Percentiles rank a stretch among this genome's conserved stretches.
Conservation (phyloP, 805 yeast genomes). For the Tetrapisispora nanseiensis region DNA sequence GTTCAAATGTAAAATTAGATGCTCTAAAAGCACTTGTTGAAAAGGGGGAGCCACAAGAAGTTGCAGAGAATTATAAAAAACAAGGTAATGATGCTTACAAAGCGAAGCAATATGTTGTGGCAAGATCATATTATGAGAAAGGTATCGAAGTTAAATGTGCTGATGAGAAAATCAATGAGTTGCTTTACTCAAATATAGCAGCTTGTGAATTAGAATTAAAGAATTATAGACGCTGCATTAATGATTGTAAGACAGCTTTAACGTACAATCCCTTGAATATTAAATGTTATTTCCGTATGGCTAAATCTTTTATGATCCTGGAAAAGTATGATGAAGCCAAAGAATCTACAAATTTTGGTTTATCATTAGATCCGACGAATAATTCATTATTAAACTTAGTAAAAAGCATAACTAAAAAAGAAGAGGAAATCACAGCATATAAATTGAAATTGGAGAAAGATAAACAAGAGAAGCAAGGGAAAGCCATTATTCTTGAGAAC, state of each 20-base stretch:
- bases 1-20: conserved; percentile 65
- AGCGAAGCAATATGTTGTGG: conserved; percentile 60
- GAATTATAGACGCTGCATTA: conserved; percentile 78
- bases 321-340: conserved; percentile 64
- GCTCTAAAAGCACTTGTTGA: conserved; percentile 86
- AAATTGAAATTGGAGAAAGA: conserved; percentile 17
- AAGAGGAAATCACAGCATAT: conserved; percentile 27
- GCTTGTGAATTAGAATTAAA: conserved; percentile 82
- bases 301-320: conserved; percentile 64
- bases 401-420: conserved; percentile 33
- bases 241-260: conserved; percentile 71
- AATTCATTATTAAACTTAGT: conserved; percentile 42
- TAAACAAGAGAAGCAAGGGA: conserved; percentile 30
- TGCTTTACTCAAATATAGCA: conserved; percentile 73
- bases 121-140: conserved; percentile 67
- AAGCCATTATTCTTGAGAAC: conserved; percentile 37
- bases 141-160: conserved; percentile 67
- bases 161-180: conserved; percentile 43
- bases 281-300: conserved; percentile 81
- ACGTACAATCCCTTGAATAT: conserved; percentile 54
- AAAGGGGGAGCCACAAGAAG: conserved; percentile 91
- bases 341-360: conserved; percentile 56
- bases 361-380: conserved; percentile 50
- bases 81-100: conserved; percentile 89
- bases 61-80: conserved; percentile 78